These are phyloP conservation scores for Xylaria palmicola DNA, from an alignment of 495 filamentous ascomycete species.

Conservation along the genomic window DNA sequence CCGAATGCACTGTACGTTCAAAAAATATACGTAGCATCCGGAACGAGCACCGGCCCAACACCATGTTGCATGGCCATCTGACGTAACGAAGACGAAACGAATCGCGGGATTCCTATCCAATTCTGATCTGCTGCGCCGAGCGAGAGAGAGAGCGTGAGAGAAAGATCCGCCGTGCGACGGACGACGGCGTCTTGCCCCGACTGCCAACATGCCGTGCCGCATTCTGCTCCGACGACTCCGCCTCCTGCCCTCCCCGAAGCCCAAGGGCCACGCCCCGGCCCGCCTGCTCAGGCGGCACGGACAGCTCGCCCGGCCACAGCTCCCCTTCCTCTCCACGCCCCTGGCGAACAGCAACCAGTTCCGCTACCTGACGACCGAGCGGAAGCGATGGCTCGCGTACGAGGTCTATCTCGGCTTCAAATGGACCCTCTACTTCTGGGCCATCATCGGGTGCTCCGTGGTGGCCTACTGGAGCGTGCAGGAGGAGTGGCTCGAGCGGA, in stretches of 20 bases:
- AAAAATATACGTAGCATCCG: too few relatives aligned
- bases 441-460: conserved; percentile 51
- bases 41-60: too few relatives aligned
- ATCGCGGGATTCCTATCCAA: background rate
- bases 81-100: background rate
- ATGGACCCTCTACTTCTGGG: conserved; percentile 56
- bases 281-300: conserved; percentile 22
- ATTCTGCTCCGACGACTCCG: conserved; percentile 23
- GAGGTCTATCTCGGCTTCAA: conserved; percentile 61
- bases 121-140: too few relatives aligned
- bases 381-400: conserved; percentile 63
- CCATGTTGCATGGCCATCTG: background rate
- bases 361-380: conserved; percentile 75
- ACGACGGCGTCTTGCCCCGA: background rate
- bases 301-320: conserved; percentile 61
- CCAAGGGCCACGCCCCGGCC: conserved; percentile 11
- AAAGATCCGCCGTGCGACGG: background rate
- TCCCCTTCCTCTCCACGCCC: conserved; percentile 71
- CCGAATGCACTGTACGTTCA: too few relatives aligned
- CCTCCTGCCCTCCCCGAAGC: conserved; percentile 16
- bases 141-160: too few relatives aligned
- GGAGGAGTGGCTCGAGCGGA: conserved; percentile 69
- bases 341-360: conserved; percentile 55
- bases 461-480: conserved; percentile 58
- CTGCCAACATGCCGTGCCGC: conserved; percentile 24